phyloP scores from a whole-genome alignment of 306 rosid genomes.

The Arachis stenosperma region DNA sequence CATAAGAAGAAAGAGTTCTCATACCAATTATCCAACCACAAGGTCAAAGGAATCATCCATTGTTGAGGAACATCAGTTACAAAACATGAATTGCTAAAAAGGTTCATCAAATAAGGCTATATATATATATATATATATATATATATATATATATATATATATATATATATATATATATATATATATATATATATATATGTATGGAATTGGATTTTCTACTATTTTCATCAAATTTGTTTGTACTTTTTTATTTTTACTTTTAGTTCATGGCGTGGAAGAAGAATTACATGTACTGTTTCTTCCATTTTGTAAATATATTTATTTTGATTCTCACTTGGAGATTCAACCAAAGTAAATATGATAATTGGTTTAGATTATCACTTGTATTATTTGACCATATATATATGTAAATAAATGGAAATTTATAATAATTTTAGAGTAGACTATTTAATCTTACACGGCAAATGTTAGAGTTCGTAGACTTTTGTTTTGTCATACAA shows the following conservation, averaged over 20 bases:
- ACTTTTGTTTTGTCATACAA: no score
- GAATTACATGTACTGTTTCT: not conserved
- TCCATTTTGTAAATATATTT: not conserved
- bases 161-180: no score
- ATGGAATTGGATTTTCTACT: conserved; percentile 11
- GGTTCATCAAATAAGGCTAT: no score
- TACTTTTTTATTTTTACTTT: not conserved
- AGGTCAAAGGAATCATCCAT: conserved; percentile 43
- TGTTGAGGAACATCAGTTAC: conserved; percentile 38
- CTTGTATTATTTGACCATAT: not conserved
- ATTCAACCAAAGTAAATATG: not conserved
- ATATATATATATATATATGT: no score
- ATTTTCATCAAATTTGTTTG: not conserved
- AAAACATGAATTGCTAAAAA: not conserved
- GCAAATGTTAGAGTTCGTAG: no score
- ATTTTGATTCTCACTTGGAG: not conserved
- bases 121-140: no score
- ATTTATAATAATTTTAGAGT: no score
- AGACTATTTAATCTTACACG: not conserved
- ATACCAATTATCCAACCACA: not conserved
- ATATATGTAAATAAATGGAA: not conserved
- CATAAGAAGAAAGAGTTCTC: conserved; percentile 55
- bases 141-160: not conserved
- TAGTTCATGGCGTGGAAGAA: not conserved
- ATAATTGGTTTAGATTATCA: not conserved